Base-by-base conservation (phyloP, 2,329 filamentous ascomycete genomes). In the Pezicula radicicola region DNA sequence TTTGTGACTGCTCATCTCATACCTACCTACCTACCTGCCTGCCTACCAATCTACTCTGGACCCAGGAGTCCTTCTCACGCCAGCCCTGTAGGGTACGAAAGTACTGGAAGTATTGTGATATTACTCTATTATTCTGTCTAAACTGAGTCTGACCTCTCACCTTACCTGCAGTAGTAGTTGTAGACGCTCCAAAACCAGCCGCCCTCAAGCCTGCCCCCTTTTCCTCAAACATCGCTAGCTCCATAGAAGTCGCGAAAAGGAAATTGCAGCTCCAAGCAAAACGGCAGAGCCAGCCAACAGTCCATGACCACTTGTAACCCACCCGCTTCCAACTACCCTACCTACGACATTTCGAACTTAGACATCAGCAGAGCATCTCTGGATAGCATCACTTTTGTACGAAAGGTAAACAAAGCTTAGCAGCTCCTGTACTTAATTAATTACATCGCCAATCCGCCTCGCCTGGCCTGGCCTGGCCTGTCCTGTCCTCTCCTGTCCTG, bases 161-260 rank as follows among this genome's bases (percentile, higher is more conserved):
- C 37, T 16, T 15, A 16, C 35, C 13, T 37, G 5, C 13, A 15
- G 16, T 37, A 37, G 35, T 16, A 6, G 35, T 16, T 1, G 35
- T 16, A 37, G 35, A 16, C 37, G 10, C n/a, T 40, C n/a, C 28
- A 28, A 36, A 33, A 15, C 36, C 45, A 19, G 42, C 50, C 54
- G 52, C 6, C 25, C 5, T 25, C 25, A 2, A 25, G 25, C 25
- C 51, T 53, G 54, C 50, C 52, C 52, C 44, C 55, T 57, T 54
- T 55, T 45, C 33, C 46, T 46, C 61, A 60, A 60, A 56, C 59
- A 49, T 63, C 60, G 58, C 62, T 61, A 61, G 42, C 43, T 53
- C 25, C 25, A 19, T 15, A 16, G 12, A 19, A 56, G 53, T 54
- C 57, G 54, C 46, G 30, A 55, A 64, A 65, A 63, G 60, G 60